phyloP scores from a whole-genome alignment of 129 eudicot species.

The Pittosporum tobira region DNA sequence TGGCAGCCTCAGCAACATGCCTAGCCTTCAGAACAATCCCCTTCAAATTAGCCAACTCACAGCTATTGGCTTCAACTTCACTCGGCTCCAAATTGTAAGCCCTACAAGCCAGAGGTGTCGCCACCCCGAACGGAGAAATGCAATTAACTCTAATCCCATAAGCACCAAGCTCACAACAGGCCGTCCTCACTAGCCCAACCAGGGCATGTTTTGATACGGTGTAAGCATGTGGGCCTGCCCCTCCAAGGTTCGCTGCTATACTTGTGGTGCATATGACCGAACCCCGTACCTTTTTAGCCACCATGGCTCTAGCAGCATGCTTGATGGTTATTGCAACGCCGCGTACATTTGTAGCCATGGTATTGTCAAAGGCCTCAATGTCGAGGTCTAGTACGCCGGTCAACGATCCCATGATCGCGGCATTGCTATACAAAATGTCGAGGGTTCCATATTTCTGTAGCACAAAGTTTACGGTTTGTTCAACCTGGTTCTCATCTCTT shows the following conservation, averaged over 20 bases:
- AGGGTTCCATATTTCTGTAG: constrained; percentile 40
- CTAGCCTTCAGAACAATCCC: constrained; percentile 54
- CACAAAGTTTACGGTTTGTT: constrained; percentile 30
- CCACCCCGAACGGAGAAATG: constrained; percentile 71
- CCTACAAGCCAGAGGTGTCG: constrained; percentile 49
- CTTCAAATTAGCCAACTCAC: constrained; percentile 37
- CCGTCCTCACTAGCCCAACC: constrained; percentile 52
- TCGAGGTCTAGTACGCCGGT: constrained; percentile 51
- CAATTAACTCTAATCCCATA: constrained; percentile 73
- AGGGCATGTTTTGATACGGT: constrained; percentile 67
- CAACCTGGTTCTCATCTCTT: constrained; percentile 55
- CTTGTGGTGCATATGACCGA: constrained; percentile 77
- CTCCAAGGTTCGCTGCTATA: constrained; percentile 53
- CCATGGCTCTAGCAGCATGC: constrained; percentile 69
- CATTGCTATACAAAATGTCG: constrained; percentile 61
- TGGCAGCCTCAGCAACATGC: constrained; percentile 69
- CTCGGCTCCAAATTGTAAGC: constrained; percentile 34
- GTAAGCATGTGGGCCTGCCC: constrained; percentile 62
- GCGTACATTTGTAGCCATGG: constrained; percentile 58
- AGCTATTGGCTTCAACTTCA: constrained; percentile 34
- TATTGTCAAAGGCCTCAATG: constrained; percentile 42
- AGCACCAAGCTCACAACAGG: constrained; percentile 61
- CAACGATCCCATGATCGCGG: constrained; percentile 54
- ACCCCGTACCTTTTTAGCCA: constrained; percentile 38
- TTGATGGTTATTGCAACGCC: constrained; percentile 61